Percentiles rank a stretch among this genome's conserved stretches.
These are phyloP conservation scores for Stagonosporopsis rhizophila DNA, from an alignment of 2,329 filamentous ascomycete genomes.

Conservation along the genomic window DNA sequence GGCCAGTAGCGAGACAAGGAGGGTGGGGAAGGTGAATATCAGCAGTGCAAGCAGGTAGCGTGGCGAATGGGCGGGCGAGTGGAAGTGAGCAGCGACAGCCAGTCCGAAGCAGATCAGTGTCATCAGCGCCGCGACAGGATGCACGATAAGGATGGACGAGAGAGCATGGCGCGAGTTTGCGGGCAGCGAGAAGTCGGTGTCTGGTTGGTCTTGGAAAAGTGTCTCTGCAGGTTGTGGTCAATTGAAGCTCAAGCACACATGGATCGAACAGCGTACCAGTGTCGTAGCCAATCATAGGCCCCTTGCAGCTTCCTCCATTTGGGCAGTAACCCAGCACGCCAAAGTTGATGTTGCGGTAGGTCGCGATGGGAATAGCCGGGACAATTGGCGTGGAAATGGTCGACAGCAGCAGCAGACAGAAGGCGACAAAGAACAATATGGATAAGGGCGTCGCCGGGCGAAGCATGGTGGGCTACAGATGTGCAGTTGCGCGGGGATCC, in stretches of 20 bases:
- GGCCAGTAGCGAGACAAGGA: constrained; percentile 81
- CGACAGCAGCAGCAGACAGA: constrained; percentile 82
- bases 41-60: constrained; percentile 85
- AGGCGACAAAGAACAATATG: constrained; percentile 82
- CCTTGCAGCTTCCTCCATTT: constrained; percentile 65
- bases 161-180: constrained; percentile 72
- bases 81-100: constrained; percentile 82
- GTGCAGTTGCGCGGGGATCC: constrained; percentile 30
- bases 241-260: constrained; percentile 10
- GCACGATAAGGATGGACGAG: constrained; percentile 89
- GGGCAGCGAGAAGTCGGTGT: constrained; percentile 65
- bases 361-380: constrained; percentile 81
- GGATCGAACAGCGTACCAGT: constrained; percentile 66
- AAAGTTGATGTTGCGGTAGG: constrained; percentile 78
- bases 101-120: constrained; percentile 85
- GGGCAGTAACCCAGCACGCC: constrained; percentile 93
- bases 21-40: constrained; percentile 84
- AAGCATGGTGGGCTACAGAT: constrained; percentile 68
- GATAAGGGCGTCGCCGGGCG: constrained; percentile 92
- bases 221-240: constrained; percentile 50
- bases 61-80: constrained; percentile 86
- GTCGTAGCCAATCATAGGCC: constrained; percentile 83
- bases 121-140: constrained; percentile 87
- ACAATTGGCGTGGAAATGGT: constrained; percentile 93
- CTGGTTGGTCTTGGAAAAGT: constrained; percentile 55